Base-by-base conservation (phyloP, 352 stramenopile species). In the Phytophthora meadii region DNA sequence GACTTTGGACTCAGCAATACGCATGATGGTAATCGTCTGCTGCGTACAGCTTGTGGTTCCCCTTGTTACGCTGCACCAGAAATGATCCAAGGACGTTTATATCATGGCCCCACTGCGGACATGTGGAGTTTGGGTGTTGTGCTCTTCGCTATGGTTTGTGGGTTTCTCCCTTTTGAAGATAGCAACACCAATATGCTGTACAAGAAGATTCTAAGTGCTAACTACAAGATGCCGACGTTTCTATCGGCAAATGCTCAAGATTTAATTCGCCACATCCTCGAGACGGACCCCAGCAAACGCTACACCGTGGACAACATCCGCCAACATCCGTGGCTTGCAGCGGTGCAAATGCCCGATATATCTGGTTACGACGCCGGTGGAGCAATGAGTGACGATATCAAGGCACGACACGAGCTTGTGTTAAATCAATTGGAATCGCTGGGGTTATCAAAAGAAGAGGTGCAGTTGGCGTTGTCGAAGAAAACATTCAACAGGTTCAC, bases 1-100 rank as follows among this genome's bases (percentile, higher is more conserved):
- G 93, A 98, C 64, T 98, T 98, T 83, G 93, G 93, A 1, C 76
- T 98, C 3, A 95, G 83, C 66, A 98, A 98, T 50, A 97, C 81
- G 1, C 86, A 97, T 67, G 92, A 98, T 17, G 70, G 70, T 27
- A 79, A 74, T 0, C 70, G 74, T 7, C 39, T 98, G n/a, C 70
- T 98, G 15, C 72, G 79, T 11, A 98, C 93, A 2, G 91, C 94
- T 4, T 98, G 94, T 53, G 94, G 94, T 5, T 97, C 88, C 3
- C 94, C 94, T 1, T 98, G 90, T 47, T 98, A 98, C 60, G 94
- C 93, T 2, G 90, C 91, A 9, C 94, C 94, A 0, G 94, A 98
- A 58, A 97, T 98, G 90, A 98, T 98, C 45, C 72, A 90, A 36
- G 88, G 88, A 6, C 84, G 92, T 32, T 28, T 87, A 47, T 97